Evolutionary conservation across 2,329 filamentous ascomycete species (phyloP), one percentile per base, ranked within the genome.

Genomic region (Aspergillus puulaauensis): DNA sequence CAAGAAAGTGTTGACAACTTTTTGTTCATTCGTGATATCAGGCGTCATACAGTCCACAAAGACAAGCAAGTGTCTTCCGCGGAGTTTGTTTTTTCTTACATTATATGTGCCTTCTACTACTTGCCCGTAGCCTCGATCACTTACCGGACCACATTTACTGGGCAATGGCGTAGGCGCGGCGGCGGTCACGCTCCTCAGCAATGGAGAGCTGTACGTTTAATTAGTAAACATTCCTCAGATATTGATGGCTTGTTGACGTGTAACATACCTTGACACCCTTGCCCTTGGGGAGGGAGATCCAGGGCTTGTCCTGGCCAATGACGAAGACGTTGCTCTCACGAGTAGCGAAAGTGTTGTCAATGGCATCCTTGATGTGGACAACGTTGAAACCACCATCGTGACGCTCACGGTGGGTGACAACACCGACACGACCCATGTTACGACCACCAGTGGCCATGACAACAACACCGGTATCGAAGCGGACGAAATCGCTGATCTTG

Each of bases 321-420:
- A 99, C 89, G 85, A 99, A 99, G 76, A 99, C 93, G 91, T 99
- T 99, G 87, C 83, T 89, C 87, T 99, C 93, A 83, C 95, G 95
- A 78, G 95, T 99, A 76, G 95, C 93, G 83, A 99, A 99, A 78
- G 91, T 90, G 90, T 99, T 99, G 89, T 98, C 95, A 82, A 99
- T 93, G 76, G 93, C 93, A 78, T 99, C 95, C 90, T 99, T 99
- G 83, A 99, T 90, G 86, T 97, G 93, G 80, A 99, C 93, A 77
- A 99, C 96, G 88, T 96, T 96, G 90, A 99, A 99, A 81, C 95
- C 95, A 86, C 95, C 95, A 74, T 99, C 95, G 87, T 99, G 95
- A 75, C 95, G 91, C 88, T 99, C 95, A 86, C 95, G 93, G 88
- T 99, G 93, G 75, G 95, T 98, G 85, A 99, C 96, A 80, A 98